Evolutionary conservation across 78 protist genomes (phyloP).

Genomic region (Protostelium mycophagum): DNA sequence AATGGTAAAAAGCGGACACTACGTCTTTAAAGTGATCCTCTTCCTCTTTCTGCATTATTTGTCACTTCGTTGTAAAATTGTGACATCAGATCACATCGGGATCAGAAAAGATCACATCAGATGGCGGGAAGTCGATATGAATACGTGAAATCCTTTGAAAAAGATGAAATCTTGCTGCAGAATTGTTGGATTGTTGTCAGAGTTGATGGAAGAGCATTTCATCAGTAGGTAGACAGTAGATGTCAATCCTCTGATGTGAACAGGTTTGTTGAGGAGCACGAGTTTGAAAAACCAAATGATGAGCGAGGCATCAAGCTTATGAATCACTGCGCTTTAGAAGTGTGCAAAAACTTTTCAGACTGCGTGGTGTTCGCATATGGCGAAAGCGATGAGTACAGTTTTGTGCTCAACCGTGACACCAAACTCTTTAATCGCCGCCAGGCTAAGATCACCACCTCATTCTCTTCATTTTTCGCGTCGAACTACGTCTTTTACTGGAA

Average conservation of each 20-base stretch:
- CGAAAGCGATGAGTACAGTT: conserved; percentile 80
- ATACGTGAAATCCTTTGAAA: conserved; percentile 84
- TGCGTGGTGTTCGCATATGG: conserved; percentile 81
- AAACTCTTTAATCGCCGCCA: conserved; percentile 31
- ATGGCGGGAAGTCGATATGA: conserved; percentile 83
- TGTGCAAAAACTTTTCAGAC: conserved; percentile 51
- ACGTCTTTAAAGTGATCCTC: conserved; percentile 41
- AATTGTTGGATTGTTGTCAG: conserved; percentile 83
- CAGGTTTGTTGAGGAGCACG: conserved; percentile 64
- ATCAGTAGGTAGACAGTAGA: not conserved
- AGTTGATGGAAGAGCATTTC: conserved; percentile 83
- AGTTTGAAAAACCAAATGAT: conserved; percentile 77
- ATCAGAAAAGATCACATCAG: too few species aligned
- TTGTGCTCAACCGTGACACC: conserved; percentile 19
- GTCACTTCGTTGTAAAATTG: too few species aligned
- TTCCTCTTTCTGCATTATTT: conserved; percentile 28
- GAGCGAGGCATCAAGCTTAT: conserved; percentile 59
- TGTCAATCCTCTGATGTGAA: not conserved
- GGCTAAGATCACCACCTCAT: conserved; percentile 56
- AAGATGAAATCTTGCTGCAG: conserved; percentile 43
- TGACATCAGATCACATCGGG: too few species aligned
- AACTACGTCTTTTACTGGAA: conserved; percentile 61
- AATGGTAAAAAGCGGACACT: conserved; percentile 34
- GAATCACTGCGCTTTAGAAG: conserved; percentile 72
- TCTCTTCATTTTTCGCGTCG: conserved; percentile 60